Evolutionary conservation across 495 filamentous ascomycete genomes (phyloP), one percentile per base, ranked within the genome.

Genomic region (Daldinia childiae): DNA sequence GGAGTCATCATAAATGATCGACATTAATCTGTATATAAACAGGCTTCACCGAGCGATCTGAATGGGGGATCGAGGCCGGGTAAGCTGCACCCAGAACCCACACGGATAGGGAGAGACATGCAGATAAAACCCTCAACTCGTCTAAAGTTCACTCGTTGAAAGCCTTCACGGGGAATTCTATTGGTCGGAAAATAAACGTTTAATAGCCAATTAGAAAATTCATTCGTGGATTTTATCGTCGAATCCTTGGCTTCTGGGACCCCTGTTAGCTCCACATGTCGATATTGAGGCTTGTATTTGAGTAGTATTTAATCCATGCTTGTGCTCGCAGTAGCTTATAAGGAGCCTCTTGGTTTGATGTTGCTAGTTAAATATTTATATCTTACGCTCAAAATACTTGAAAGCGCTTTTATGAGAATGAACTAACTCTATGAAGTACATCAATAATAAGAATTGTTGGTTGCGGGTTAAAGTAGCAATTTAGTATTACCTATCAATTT

Each of bases 91-190:
- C 38, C 36, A 19, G 41, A 63, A 65, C 34, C 41, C 51, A 43
- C 48, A 59, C 68, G 30, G 69, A 75, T 75, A 72, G 58, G 69
- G 73, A 73, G 73, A 75, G 69, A 75, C 72, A 72, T 75, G 61
- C 64, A 75, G 72, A 52, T 61, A 57, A 63, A 30, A 58, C 50
- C 63, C 61, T 63, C 71, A 29, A 29, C 32, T 52, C 29, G 54
- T 57, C 54, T 38, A 61, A 65, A 60, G 38, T 60, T 19, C 21
- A 34, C 61, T 58, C 58, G 43, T 62, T 30, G 52, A 34, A 58
- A 51, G 29, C 11, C 24, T 19, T 7, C 2, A 26, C 11, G 48
- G 27, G 45, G 55, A 38, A 26, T 52, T 67, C 59, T 38, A 74
- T 74, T 74, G 72, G 72, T 41, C 26, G 15, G 61, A 68, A 74